Evolutionary conservation across 805 yeast genomes (phyloP), one percentile per base, ranked within the genome.

Genomic region (Nakazawaea anatomiae): DNA sequence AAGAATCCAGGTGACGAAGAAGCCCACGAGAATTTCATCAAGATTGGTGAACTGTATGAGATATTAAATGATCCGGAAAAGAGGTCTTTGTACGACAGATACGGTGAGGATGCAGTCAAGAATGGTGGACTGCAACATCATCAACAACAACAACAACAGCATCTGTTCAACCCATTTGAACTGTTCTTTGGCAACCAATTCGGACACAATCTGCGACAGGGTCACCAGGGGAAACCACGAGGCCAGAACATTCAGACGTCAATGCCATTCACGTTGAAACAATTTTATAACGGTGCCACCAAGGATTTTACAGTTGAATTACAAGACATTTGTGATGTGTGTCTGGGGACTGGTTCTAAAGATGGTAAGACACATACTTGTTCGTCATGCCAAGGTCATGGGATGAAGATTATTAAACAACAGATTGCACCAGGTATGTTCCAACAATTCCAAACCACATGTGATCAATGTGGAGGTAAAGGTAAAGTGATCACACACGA

Each of bases 1-100:
- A 92, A 92, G 70, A 94, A 92, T 64, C 84, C 86, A 5, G 86
- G 85, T 6, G 80, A 85, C 58, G 89, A 88, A 7, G 85, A 78
- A 31, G 96, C 97, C 1, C 90, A 88, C 57, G 84, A 86, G 46
- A 84, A 80, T 68, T 94, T 91, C 65, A 84, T 94, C 47, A 96
- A 90, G 67, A 79, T 94, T 31, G 96, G 96, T 12, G 96, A 87
- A 61, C 98, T 98, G 0, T 92, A 92, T 65, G 97, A 90, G 50
- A 87, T 89, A 10, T 74, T 90, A 54, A 77, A 81, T 56, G 89
- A 89, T 63, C 64, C 76, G 4, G 88, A 87, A 51, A 87, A 87
- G 66, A 77, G 85, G 53, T 60, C 72, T 30, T 73, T 81, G 10
- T 91, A 83, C 65, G 96, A 91, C 65, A 72, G 73, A 45, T 87